These are phyloP conservation scores for Lolium multiflorum DNA, from an alignment of 176 grass and related monocot species.

Conservation along the genomic window DNA sequence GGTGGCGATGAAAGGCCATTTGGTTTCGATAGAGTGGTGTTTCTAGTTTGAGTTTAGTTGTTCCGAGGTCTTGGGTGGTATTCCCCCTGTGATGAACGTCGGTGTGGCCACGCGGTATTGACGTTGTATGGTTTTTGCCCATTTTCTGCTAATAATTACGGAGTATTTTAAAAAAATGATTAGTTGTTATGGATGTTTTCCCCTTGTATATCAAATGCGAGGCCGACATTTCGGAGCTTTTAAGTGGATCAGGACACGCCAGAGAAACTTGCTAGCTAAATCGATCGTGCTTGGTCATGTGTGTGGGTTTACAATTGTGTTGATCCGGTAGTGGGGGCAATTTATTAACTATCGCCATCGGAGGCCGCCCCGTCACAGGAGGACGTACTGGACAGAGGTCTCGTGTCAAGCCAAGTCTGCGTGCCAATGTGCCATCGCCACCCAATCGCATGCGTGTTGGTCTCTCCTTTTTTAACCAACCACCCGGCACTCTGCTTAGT, in stretches of 20 bases:
- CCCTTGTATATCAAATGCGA: neutral
- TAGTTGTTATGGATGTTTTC: neutral
- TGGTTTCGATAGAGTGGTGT: too few species aligned
- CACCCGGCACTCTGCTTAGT: neutral
- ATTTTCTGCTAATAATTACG: too few species aligned
- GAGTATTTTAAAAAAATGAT: too few species aligned
- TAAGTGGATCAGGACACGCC: neutral
- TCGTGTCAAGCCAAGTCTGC: neutral
- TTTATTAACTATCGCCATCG: neutral
- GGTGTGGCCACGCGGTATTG: too few species aligned
- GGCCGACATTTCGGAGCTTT: neutral
- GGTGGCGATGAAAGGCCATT: too few species aligned
- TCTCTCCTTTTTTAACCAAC: slow-evolving; percentile 1
- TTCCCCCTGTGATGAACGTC: too few species aligned
- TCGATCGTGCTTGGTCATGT: neutral
- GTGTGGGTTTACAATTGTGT: neutral
- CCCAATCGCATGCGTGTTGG: neutral
- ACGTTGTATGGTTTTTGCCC: too few species aligned
- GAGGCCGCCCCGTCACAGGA: neutral
- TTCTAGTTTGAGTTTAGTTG: too few species aligned
- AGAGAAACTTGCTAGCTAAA: neutral
- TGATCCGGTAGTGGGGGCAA: neutral
- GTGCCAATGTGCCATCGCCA: slow-evolving; percentile 7
- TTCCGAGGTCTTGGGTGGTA: too few species aligned
- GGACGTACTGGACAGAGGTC: neutral